These are phyloP conservation scores for Russula abietina DNA, from an alignment of 768 basidiomycete species.

Conservation along the genomic window DNA sequence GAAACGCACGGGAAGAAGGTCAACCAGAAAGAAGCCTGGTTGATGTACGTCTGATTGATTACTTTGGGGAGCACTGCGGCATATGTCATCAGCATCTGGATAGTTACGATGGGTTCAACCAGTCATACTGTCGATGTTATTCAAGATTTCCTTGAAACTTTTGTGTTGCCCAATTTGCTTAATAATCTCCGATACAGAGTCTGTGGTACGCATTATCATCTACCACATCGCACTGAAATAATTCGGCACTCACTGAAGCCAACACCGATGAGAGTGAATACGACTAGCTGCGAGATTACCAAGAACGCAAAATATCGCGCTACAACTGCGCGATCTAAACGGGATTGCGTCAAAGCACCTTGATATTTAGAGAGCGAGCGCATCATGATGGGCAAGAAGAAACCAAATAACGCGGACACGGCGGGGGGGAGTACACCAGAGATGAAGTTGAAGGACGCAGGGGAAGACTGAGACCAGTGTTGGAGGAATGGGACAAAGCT, in stretches of 20 bases:
- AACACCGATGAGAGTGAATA: constrained; percentile 91
- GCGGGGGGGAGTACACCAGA: constrained; percentile 92
- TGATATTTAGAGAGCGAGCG: constrained; percentile 71
- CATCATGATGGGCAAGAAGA: constrained; percentile 89
- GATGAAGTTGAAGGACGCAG: constrained; percentile 67
- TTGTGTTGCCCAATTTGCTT: constrained; percentile 43
- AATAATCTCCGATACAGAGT: constrained; percentile 39
- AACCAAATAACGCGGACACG: constrained; percentile 82
- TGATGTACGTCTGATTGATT: constrained; percentile 85
- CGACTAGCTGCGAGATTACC: constrained; percentile 86
- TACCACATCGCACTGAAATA: not conserved
- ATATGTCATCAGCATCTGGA: constrained; percentile 1
- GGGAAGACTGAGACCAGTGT: constrained; percentile 60
- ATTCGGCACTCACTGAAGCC: constrained; percentile 58
- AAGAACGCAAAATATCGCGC: constrained; percentile 93
- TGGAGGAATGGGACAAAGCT: constrained; percentile 69
- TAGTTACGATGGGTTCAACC: not conserved
- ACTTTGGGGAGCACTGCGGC: constrained; percentile 55
- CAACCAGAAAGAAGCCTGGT: constrained; percentile 88
- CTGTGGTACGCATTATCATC: constrained; percentile 23
- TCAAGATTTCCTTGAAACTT: constrained; percentile 42
- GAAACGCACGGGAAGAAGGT: constrained; percentile 85
- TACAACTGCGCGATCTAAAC: constrained; percentile 84
- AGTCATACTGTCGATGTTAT: constrained; percentile 39
- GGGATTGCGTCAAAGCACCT: constrained; percentile 63